Base-by-base conservation (phyloP, 1,139 yeast genomes). In the Blastobotrys apis region DNA sequence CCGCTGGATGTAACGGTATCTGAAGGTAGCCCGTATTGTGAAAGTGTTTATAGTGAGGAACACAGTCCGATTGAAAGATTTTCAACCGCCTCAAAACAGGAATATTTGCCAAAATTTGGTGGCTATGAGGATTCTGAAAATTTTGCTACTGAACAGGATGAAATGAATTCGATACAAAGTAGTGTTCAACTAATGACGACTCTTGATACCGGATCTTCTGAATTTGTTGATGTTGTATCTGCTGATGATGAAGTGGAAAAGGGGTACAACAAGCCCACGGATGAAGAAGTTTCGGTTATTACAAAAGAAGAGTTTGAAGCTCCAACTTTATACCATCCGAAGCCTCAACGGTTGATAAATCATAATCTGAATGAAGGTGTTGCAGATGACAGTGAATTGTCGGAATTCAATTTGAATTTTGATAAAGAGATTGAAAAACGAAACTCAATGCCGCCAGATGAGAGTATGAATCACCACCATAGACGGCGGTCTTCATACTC, bases 301-400 rank as follows among this genome's bases (percentile, higher is more conserved):
- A 21, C 33, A 10, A 29, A 20, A 15, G 43, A 30, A 26, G 33
- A 35, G 22, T 31, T 43, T 16, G 41, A 36, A 5, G 41, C 35
- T 13, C 46, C 51, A 10, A 49, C 39, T 27, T 45, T 56, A 12
- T 53, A 52, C 38, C 59, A 56, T 36, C 59, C 59, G 4, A 53
- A 48, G 37, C 59, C 59, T 1, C 57, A 52, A 39, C 44, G 59
- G 16, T 45, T 49, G 6, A 41, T 45, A 30, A 22, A 41, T 29
- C 46, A 47, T 32, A 40, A 48, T 13, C 51, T 51, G 19, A 15
- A 29, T 29, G 32, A 13, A 29, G 40, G 40, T 4, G 42, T 39
- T 15, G 42, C 42, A 15, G 31, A 39, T 32, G 42, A 39, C 23
- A 25, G 16, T 32, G 42, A 39, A 15, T 25, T 39, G 22, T 22